Evolutionary conservation across 2,329 filamentous ascomycete genomes (phyloP), one percentile per base, ranked within the genome.

Genomic region (Plenodomus biglobosus): DNA sequence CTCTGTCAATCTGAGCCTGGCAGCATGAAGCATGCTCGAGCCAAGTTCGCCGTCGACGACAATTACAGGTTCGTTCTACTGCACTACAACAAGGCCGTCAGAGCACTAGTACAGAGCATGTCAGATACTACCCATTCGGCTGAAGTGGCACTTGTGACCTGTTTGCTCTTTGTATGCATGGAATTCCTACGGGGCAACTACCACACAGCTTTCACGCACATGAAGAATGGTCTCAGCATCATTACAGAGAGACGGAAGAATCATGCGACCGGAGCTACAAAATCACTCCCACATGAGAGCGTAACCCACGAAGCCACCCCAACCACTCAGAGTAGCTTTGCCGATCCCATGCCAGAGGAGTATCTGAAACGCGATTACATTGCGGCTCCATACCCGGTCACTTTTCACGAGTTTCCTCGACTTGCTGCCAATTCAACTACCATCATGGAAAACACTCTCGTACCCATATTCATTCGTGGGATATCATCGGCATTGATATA

Each of bases 101-200:
- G 53, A 47, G 48, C 52, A 19, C 56, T 71, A 20, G 59, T 76
- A 8, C 63, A 67, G 19, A 58, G 52, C 4, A 69, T 68, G 35
- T 52, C 61, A n/a, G 63, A 64, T 18, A 38, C 64, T 1, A 68
- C 68, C 1, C 55, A 71, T 3, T 63, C 66, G 3, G 61, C 73
- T 1, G 59, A 68, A 39, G 53, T 66, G n/a, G 68, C 69, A 2
- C 63, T 78, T 17, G 73, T 77, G 38, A 66, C 72, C 2, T 78
- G 75, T 44, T 54, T 77, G 41, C 46, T 77, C 1, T 78, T 78
- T 50, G 62, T 76, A 4, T 73, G 68, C 42, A 64, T 78, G 37
- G 76, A 78, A 45, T 71, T 73, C 22, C 49, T 78, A 3, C 68
- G 72, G 11, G 75, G 73, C 1, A 70, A 74, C 24, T 75, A 74